Conservation (phyloP, 2,329 filamentous ascomycete genomes). For the Diaporthe capsici region DNA sequence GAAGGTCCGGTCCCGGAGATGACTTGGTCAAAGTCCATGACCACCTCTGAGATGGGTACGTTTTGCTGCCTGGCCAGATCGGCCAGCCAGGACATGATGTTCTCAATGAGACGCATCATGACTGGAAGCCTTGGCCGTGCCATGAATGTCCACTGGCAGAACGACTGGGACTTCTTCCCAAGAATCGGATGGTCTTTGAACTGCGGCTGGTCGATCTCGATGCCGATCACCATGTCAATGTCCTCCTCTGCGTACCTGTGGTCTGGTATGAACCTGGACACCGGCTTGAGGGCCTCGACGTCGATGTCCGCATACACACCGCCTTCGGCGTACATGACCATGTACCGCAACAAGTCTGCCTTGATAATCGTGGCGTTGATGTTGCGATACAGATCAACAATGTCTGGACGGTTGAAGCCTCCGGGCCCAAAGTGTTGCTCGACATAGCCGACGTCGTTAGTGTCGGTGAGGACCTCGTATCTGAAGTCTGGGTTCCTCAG, state of each 20-base stretch:
- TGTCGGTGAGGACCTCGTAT: slow-evolving; percentile 79
- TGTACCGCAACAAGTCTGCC: slow-evolving; percentile 75
- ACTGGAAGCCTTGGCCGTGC: slow-evolving; percentile 76
- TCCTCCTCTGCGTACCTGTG: slow-evolving; percentile 73
- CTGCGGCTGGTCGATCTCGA: slow-evolving; percentile 79
- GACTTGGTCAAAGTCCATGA: slow-evolving; percentile 79
- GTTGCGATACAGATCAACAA: slow-evolving; percentile 71
- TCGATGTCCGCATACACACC: slow-evolving; percentile 65
- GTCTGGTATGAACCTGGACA: slow-evolving; percentile 71
- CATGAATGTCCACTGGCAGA: slow-evolving; percentile 84
- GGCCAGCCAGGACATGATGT: slow-evolving; percentile 77
- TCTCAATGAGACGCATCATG: slow-evolving; percentile 77
- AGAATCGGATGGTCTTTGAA: slow-evolving; percentile 75
- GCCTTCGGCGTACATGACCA: slow-evolving; percentile 77
- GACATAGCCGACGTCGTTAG: slow-evolving; percentile 77
- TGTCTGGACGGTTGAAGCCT: slow-evolving; percentile 77
- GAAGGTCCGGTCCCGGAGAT: slow-evolving; percentile 81
- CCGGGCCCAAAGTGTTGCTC: slow-evolving; percentile 76
- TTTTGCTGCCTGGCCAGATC: slow-evolving; percentile 71
- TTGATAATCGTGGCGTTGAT: slow-evolving; percentile 76
- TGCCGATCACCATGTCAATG: slow-evolving; percentile 78
- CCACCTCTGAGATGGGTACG: slow-evolving; percentile 70
- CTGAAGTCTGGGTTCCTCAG: slow-evolving; percentile 75
- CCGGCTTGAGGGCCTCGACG: slow-evolving; percentile 57
- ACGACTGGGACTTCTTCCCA: slow-evolving; percentile 77